Evolutionary conservation across 2,329 filamentous ascomycete species (phyloP).

Genomic region (Triangularia verruculosa): DNA sequence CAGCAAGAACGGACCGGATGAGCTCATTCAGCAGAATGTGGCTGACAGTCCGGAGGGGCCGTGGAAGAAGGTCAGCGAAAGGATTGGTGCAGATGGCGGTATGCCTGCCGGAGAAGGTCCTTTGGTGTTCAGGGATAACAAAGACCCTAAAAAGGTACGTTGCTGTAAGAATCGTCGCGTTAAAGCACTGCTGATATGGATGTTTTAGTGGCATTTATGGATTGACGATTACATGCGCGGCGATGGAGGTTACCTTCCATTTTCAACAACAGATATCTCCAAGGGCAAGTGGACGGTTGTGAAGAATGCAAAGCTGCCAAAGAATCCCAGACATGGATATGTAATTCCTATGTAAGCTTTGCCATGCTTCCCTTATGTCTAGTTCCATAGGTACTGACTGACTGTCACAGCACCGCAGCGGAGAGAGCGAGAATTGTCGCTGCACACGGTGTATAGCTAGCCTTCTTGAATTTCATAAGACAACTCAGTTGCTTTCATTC

Average conservation of each 20-base stretch:
- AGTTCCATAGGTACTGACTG: background rate
- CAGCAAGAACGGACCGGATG: constrained; percentile 21
- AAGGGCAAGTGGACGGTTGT: constrained; percentile 13
- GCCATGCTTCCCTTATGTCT: background rate
- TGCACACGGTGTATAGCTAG: background rate
- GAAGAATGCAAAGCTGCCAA: constrained; percentile 5
- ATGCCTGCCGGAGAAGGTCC: constrained; percentile 22
- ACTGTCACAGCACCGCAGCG: background rate
- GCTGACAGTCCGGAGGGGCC: constrained; percentile 14
- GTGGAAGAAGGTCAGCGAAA: constrained; percentile 16
- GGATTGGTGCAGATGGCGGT: constrained; percentile 13
- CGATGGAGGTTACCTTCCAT: constrained; percentile 17
- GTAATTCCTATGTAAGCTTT: constrained; percentile 20
- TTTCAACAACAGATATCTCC: constrained; percentile 18
- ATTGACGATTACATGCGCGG: constrained; percentile 23
- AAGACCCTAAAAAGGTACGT: constrained; percentile 15
- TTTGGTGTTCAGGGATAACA: constrained; percentile 21
- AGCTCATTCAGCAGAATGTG: constrained; percentile 18
- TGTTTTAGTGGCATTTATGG: constrained; percentile 20
- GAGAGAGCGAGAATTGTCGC: background rate
- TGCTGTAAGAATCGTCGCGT: background rate
- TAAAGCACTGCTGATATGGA: too few relatives aligned
- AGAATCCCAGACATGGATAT: constrained; percentile 18
- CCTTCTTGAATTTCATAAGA: background rate
- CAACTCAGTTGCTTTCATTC: background rate